phyloP scores from a whole-genome alignment of 2,329 filamentous ascomycete species.

The Dothideomycetes sp. region DNA sequence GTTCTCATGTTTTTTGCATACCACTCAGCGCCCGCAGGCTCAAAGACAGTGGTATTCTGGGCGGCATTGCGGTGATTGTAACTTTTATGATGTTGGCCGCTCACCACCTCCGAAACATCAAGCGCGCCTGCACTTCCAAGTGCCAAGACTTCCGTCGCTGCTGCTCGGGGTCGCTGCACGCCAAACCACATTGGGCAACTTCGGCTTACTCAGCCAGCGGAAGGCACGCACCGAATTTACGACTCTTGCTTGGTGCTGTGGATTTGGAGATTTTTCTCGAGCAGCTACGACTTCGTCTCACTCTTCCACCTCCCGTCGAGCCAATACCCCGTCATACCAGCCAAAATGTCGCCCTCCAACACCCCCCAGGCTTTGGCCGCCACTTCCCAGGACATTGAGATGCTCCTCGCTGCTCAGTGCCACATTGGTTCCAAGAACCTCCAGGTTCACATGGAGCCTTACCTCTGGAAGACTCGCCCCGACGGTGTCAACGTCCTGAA shows the following conservation, averaged over 20 bases:
- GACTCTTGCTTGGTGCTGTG: too few species aligned
- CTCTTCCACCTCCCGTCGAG: slow-evolving; percentile 12
- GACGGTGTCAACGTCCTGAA: slow-evolving; percentile 99
- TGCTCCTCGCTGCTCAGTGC: slow-evolving; percentile 81
- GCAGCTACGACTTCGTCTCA: too few species aligned
- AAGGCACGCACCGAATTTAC: too few species aligned
- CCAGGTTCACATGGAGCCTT: slow-evolving; percentile 98
- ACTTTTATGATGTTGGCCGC: too few species aligned
- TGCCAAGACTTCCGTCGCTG: too few species aligned
- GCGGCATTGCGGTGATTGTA: slow-evolving; percentile 32
- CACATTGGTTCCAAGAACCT: slow-evolving; percentile 99
- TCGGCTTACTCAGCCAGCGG: too few species aligned
- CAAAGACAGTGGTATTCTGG: slow-evolving; percentile 36
- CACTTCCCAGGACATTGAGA: slow-evolving; percentile 97
- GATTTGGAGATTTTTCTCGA: too few species aligned
- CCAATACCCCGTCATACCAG: slow-evolving; percentile 19
- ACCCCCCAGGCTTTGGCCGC: slow-evolving; percentile 94
- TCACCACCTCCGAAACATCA: too few species aligned
- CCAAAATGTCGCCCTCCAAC: slow-evolving; percentile 91
- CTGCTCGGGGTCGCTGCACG: too few species aligned
- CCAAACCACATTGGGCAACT: too few species aligned
- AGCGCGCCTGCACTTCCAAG: too few species aligned
- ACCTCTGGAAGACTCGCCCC: slow-evolving; percentile 98
- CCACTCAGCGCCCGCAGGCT: slow-evolving; percentile 35
- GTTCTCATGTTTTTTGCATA: slow-evolving; percentile 16